Base-by-base conservation (phyloP, 176 grass and related monocot species). In the Triticum monococcum region DNA sequence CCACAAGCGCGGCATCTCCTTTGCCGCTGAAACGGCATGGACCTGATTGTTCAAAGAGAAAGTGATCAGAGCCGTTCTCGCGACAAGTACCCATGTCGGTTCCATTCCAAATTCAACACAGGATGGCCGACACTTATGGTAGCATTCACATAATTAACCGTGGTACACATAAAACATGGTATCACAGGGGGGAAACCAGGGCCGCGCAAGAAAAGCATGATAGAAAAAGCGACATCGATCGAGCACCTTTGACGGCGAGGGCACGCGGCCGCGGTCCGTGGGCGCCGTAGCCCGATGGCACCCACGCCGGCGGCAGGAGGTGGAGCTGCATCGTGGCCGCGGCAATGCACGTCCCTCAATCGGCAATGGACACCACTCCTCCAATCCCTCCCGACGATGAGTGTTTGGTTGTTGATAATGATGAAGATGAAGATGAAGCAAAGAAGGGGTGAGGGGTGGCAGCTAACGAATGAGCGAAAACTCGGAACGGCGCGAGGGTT, bases 1-100 rank as follows among this genome's bases (percentile, higher is more conserved):
- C 74, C 52, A 81, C 64, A 12, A 20, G n/a, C 23, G 8, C 28
- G 3, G 62, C 64, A 68, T 66, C 79, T 23, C 13, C 74, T 84
- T 80, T 74, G 67, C 87, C 76, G 5, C 1, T 2, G 17, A 64
- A 41, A 25, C 87, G 68, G 67, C 79, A 68, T 87, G 79, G 71
- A 59, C 71, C 86, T 87, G 79, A 68, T 81, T 40, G 14, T 78
- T 54, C 28, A n/a, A 17, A 8, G 16, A 38, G 12, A 33, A 60
- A 60, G 76, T 10, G 26, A 28, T 65, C 12, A 86, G 77, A 66
- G 14, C 17, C n/a, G 11, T 7, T 10, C 77, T 17, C 54, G 9
- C 7, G 54, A 59, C 54, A 59, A 59, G 18, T 0, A 3, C 7
- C 54, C 1, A 59, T 59, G 54, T 9, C 54, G 54, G 54, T 9